Base-by-base conservation (phyloP, 1,139 yeast genomes). In the Protomyces gravidus region DNA sequence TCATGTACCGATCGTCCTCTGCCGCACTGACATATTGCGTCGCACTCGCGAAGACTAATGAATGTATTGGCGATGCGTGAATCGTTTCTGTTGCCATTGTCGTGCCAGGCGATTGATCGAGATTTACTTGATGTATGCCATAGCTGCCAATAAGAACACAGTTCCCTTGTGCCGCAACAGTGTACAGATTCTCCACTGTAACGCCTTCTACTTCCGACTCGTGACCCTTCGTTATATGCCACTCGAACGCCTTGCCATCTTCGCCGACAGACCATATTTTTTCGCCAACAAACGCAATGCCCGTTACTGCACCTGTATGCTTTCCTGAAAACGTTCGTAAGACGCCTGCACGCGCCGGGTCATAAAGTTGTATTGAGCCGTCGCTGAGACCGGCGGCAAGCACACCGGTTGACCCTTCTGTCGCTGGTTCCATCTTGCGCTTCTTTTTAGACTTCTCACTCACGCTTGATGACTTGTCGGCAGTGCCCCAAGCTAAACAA, bases 1-100 rank as follows among this genome's bases (percentile, higher is more conserved):
- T 89, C 66, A 89, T 77, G 69, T 87, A 88, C 66, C 96, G 78
- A 70, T 89, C 97, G 63, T 82, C 83, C 39, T 74, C 75, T 0
- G 96, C 94, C 61, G 85, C 81, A 1, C 92, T 82, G 59, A 86
- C 69, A 65, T 86, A 79, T 7, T 51, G 28, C 11, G 45, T 49
- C 13, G 55, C 63, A 11, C 21, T 17, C 4, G 66, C 40, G 4
- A 59, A 56, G 15, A 79, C 69, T 5, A 79, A 71, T 32, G 81
- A 69, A 64, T 75, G 78, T 45, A 86, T 77, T 2, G 87, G 83
- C 36, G 86, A 80, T 33, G 86, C 80, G 69, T 87, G 94, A 19
- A 89, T 92, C 0, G 94, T 89, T 68, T 80, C 82, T 0, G 83
- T 49, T n/a, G 46, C 45, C 11, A 77, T 65, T 73, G 74, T 42